Conservation (phyloP, 2,329 filamentous ascomycete species). For the Colletotrichum simmondsii region DNA sequence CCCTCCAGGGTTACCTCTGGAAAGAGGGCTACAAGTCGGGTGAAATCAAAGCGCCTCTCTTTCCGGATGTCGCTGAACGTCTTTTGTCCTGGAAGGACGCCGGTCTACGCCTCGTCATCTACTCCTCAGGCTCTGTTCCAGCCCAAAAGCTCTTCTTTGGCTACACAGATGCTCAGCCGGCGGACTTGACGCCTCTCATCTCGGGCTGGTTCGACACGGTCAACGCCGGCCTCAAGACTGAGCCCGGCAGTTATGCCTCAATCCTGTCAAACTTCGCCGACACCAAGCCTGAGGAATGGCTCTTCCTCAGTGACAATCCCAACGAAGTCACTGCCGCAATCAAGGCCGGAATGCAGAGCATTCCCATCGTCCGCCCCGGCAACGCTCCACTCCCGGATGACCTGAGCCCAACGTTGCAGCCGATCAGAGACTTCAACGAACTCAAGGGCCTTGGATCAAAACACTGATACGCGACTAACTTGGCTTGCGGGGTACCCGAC, state of each 20-base stretch:
- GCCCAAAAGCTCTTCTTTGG: conserved; percentile 85
- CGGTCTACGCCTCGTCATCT: conserved; percentile 75
- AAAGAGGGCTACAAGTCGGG: conserved; percentile 77
- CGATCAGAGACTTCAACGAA: conserved; percentile 47
- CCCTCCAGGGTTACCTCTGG: conserved; percentile 84
- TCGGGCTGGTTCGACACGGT: conserved; percentile 82
- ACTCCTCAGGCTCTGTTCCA: conserved; percentile 82
- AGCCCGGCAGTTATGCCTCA: conserved; percentile 72
- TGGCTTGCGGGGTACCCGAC: background rate
- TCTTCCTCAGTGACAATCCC: conserved; percentile 87
- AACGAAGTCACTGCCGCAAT: conserved; percentile 74
- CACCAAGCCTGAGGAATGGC: conserved; percentile 63
- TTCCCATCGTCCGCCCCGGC: conserved; percentile 74
- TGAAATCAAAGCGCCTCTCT: conserved; percentile 77
- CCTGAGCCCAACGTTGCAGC: conserved; percentile 49
- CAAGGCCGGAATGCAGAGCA: conserved; percentile 70
- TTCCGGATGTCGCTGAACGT: conserved; percentile 76
- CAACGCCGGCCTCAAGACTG: conserved; percentile 80
- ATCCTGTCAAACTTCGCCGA: conserved; percentile 65
- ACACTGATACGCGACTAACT: conserved; percentile 4
- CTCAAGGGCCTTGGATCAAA: conserved; percentile 18
- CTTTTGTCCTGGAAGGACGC: conserved; percentile 68
- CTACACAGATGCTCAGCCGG: conserved; percentile 68
- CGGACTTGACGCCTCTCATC: conserved; percentile 70
- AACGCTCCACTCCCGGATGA: conserved; percentile 71